Conservation (phyloP, 352 stramenopile genomes). For the Pythium sp. region DNA sequence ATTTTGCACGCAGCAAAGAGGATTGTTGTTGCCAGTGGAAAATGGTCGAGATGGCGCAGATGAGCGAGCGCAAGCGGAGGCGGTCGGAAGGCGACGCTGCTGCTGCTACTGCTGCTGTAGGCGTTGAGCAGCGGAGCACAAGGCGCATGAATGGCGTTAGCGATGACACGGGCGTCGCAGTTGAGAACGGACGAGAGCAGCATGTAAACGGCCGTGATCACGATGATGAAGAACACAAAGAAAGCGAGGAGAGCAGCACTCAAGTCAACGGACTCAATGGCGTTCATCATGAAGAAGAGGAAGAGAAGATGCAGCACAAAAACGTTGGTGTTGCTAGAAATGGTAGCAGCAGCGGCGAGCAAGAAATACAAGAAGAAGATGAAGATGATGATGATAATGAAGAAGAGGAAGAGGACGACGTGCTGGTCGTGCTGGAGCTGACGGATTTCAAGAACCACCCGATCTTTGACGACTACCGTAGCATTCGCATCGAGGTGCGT, state of each 20-base stretch:
- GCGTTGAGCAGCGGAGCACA: background rate
- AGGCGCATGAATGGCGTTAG: background rate
- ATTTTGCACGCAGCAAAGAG: background rate
- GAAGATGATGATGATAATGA: constrained; percentile 22
- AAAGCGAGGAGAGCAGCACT: background rate
- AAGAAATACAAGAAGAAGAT: background rate
- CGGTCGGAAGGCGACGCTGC: constrained; percentile 7
- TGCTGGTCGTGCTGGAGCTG: constrained; percentile 70
- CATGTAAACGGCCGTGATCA: background rate
- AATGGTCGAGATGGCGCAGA: background rate
- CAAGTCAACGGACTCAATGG: background rate
- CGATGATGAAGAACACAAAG: background rate
- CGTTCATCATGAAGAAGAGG: background rate
- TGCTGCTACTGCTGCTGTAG: background rate
- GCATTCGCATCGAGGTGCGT: constrained; percentile 58
- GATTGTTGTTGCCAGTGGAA: background rate
- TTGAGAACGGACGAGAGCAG: background rate
- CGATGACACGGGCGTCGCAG: too few species aligned
- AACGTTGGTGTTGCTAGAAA: background rate
- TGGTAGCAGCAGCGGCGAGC: background rate
- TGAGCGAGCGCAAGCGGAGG: constrained; percentile 12
- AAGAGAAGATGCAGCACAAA: constrained; percentile 1
- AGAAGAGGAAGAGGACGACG: constrained; percentile 60
- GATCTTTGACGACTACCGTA: constrained; percentile 67
- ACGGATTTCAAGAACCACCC: constrained; percentile 82